Evolutionary conservation across 352 stramenopile genomes (phyloP), one percentile per base, ranked within the genome.

Genomic region (Globisporangium barbulae): DNA sequence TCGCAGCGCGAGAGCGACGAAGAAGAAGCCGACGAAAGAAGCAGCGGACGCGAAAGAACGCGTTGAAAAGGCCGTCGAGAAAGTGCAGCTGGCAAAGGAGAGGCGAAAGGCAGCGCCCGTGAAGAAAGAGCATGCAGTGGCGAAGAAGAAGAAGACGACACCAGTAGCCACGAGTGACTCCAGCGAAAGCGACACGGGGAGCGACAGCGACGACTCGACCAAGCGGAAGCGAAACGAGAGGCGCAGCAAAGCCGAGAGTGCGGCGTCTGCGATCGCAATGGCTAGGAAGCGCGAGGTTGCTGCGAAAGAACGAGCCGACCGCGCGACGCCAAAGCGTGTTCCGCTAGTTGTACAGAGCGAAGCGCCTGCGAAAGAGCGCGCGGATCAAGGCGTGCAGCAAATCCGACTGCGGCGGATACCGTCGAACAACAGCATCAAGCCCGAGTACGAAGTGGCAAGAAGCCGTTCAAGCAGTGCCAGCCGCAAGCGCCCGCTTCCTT

Each of bases 401-500:
- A 45, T 59, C 39, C 41, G 22, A 13, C 3, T 53, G 37, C 35
- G 12, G 28, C n/a, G 45, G 45, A 52, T 58, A 41, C 25, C 42
- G 5, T 53, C 30, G 28, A 33, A 35, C 25, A 21, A 25, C 7
- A 2, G 19, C 12, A 17, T 28, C 37, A 21, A 58, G 5, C 10
- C 17, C 0, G 53, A 37, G 7, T 59, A 53, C 39, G 25, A 42
- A 44, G 25, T 25, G 9, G 21, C 35, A 19, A 19, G 42, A 39
- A 52, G 25, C 5, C 61, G 33, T 3, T 48, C 42, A 12, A 62
- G 42, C 31, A 62, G 61, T 5, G 22, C 21, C 41, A 62, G 53
- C 35, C 63, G 63, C 37, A 68, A 68, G 48, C 63, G 63, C 0
- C 63, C 63, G 37, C 47, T 68, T 13, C 54, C 55, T n/a, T 31